Conservation (phyloP, 495 filamentous ascomycete genomes). For the Letharia lupina region DNA sequence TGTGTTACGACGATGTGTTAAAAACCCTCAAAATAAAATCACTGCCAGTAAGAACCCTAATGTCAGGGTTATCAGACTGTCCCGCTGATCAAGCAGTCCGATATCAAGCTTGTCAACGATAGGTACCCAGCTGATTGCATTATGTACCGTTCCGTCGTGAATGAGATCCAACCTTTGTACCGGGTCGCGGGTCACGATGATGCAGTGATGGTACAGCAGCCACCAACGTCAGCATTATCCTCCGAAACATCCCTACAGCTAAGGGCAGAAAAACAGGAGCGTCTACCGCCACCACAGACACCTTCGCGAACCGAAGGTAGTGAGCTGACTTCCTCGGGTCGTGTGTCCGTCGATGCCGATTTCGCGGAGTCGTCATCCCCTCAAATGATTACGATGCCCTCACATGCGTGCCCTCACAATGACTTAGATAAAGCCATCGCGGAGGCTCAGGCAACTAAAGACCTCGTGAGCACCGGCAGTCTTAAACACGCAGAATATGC, state of each 20-base stretch:
- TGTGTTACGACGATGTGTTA: slow-evolving; percentile 60
- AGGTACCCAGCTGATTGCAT: slow-evolving; percentile 75
- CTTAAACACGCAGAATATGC: background rate
- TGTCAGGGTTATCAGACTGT: slow-evolving; percentile 7
- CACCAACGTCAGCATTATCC: background rate
- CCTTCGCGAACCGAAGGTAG: slow-evolving; percentile 20
- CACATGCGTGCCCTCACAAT: slow-evolving; percentile 31
- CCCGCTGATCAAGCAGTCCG: slow-evolving; percentile 31
- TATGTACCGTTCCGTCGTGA: slow-evolving; percentile 47
- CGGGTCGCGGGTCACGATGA: slow-evolving; percentile 38
- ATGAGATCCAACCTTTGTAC: slow-evolving; percentile 52
- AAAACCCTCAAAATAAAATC: slow-evolving; percentile 44
- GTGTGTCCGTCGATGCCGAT: slow-evolving; percentile 3
- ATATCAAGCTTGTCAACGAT: slow-evolving; percentile 61
- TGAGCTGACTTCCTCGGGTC: background rate
- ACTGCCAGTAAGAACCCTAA: slow-evolving; percentile 37
- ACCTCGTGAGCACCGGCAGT: slow-evolving; percentile 39
- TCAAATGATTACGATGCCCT: background rate
- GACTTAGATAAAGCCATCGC: slow-evolving; percentile 51
- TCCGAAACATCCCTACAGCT: slow-evolving; percentile 11
- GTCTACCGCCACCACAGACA: slow-evolving; percentile 15
- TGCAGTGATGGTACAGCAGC: slow-evolving; percentile 8
- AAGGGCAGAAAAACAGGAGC: slow-evolving; percentile 13
- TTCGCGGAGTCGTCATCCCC: background rate
- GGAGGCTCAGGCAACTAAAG: slow-evolving; percentile 43